Percentiles rank a stretch among this genome's conserved stretches.
These are phyloP conservation scores for Colletotrichum caudatum DNA, from an alignment of 2,329 filamentous ascomycete genomes.

Conservation along the genomic window DNA sequence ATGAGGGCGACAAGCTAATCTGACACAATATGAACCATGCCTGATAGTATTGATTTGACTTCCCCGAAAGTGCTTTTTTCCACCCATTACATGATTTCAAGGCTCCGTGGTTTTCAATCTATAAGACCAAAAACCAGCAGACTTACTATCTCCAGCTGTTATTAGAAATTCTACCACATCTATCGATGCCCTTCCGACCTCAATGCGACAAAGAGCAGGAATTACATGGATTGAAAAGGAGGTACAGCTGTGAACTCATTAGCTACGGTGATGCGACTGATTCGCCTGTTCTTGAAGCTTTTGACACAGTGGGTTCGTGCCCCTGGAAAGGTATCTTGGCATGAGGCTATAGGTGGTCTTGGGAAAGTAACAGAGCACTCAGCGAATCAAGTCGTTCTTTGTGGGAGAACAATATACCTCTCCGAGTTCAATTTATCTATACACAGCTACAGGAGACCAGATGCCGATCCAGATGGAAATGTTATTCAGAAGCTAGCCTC, in stretches of 20 bases:
- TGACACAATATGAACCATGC: neutral
- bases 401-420: conserved; percentile 14
- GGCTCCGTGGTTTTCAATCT: too few relatives aligned
- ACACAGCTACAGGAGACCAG: conserved; percentile 33
- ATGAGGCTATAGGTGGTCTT: conserved; percentile 11
- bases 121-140: neutral
- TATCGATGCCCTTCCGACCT: conserved; percentile 43
- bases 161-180: conserved; percentile 44
- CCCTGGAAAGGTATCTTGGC: conserved; percentile 22
- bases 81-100: neutral
- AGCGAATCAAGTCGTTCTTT: conserved; percentile 27
- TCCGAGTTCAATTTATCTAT: conserved; percentile 21
- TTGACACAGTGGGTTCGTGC: conserved; percentile 43
- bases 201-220: conserved; percentile 40
- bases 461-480: conserved; percentile 20
- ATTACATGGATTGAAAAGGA: conserved; percentile 39
- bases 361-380: conserved; percentile 24
- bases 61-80: neutral
- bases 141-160: conserved; percentile 15
- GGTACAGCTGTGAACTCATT: conserved; percentile 36
- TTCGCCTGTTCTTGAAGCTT: conserved; percentile 44
- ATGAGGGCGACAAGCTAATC: neutral
- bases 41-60: neutral
- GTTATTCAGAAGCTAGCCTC: conserved; percentile 30
- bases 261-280: conserved; percentile 32